Evolutionary conservation across 352 stramenopile genomes (phyloP).

Genomic region (Phytophthora palmivora): DNA sequence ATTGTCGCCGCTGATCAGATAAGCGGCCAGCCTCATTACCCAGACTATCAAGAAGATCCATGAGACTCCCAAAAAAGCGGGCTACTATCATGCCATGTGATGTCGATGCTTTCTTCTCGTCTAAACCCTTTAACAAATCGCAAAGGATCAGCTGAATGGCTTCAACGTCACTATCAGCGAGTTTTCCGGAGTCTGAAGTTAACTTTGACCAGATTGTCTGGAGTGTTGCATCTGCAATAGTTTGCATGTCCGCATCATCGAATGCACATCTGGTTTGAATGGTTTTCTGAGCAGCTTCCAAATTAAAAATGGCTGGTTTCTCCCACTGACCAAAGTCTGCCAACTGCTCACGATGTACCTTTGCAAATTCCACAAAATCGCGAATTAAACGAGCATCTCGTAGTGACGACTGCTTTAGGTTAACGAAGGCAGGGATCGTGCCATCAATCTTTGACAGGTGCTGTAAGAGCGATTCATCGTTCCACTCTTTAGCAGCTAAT

Average conservation of each 20-base stretch:
- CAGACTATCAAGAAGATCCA: conserved; percentile 22
- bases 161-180: conserved; percentile 16
- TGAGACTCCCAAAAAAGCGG: conserved; percentile 33
- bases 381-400: conserved; percentile 34
- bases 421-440: conserved; percentile 41
- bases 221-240: conserved; percentile 37
- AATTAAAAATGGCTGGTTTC: conserved; percentile 22
- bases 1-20: conserved; percentile 16
- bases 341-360: conserved; percentile 20
- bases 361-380: conserved; percentile 39
- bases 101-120: not conserved
- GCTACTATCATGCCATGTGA: conserved; percentile 9
- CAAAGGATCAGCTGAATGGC: conserved; percentile 36
- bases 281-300: conserved; percentile 38
- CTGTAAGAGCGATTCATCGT: conserved; percentile 23
- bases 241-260: conserved; percentile 21
- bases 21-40: conserved; percentile 5
- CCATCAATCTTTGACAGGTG: conserved; percentile 35
- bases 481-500: conserved; percentile 42
- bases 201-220: conserved; percentile 36
- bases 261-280: conserved; percentile 33
- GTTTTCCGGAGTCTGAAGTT: not conserved
- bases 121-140: conserved; percentile 22
- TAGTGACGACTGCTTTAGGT: conserved; percentile 34
- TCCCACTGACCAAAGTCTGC: conserved; percentile 17